A percentile compares a stretch with the other conserved stretches of the same genome.
These are phyloP conservation scores for Backusella circina DNA, from an alignment of 192 early-diverging fungal genomes.

Conservation along the genomic window DNA sequence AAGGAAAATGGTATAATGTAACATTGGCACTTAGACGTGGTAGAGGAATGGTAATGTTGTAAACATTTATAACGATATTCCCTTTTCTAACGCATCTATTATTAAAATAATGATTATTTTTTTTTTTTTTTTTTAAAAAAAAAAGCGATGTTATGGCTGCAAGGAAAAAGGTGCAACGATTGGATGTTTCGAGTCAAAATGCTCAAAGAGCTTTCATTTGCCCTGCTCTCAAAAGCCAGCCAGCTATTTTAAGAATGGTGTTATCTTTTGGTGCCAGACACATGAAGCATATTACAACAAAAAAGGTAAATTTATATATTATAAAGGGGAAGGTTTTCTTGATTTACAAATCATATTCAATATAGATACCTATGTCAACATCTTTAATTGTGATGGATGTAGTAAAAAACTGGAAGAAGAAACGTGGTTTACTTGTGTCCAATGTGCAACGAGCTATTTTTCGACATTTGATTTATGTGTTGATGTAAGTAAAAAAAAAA, in stretches of 20 bases:
- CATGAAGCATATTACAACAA: slow-evolving; percentile 59
- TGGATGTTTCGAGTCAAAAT: slow-evolving; percentile 85
- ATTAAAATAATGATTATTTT: neutral
- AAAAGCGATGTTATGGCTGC: slow-evolving; percentile 67
- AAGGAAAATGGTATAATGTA: slow-evolving; percentile 84
- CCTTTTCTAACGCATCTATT: neutral
- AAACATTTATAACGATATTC: neutral
- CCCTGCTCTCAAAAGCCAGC: slow-evolving; percentile 71
- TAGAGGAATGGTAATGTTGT: slow-evolving; percentile 57
- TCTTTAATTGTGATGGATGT: slow-evolving; percentile 71
- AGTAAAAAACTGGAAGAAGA: slow-evolving; percentile 50
- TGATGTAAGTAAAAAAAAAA: slow-evolving; percentile 34
- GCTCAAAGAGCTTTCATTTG: slow-evolving; percentile 80
- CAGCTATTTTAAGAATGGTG: slow-evolving; percentile 71
- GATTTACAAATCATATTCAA: neutral
- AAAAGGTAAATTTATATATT: slow-evolving; percentile 40
- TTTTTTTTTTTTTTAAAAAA: slow-evolving; percentile 18
- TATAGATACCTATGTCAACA: slow-evolving; percentile 60
- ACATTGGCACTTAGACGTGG: slow-evolving; percentile 68
- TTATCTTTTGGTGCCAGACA: slow-evolving; percentile 84
- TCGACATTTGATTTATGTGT: slow-evolving; percentile 69
- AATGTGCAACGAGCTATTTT: slow-evolving; percentile 62
- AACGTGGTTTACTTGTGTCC: slow-evolving; percentile 60
- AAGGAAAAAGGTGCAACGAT: slow-evolving; percentile 80
- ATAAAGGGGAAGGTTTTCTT: neutral